Evolutionary conservation across 345 rosid species (phyloP).

Genomic region (Corchorus capsularis): DNA sequence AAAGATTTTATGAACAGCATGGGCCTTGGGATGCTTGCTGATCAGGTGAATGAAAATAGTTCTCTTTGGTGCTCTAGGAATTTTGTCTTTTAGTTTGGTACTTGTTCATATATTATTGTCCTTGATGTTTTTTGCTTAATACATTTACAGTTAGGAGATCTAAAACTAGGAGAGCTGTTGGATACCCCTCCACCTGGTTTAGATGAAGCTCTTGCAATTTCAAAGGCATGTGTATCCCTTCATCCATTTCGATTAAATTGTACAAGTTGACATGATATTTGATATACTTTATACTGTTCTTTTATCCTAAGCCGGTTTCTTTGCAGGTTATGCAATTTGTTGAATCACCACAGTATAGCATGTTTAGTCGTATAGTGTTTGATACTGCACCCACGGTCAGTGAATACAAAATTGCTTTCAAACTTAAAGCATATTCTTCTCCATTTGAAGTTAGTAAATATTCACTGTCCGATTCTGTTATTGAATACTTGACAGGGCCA

Average conservation of each 20-base stretch:
- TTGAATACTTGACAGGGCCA: conserved; percentile 58
- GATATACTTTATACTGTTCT: neutral
- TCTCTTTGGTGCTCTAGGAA: neutral
- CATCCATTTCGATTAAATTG: neutral
- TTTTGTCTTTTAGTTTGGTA: neutral
- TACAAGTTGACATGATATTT: neutral
- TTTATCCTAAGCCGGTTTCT: conserved; percentile 18
- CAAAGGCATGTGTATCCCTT: conserved; percentile 51
- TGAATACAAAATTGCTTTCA: neutral
- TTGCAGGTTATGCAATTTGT: conserved; percentile 72
- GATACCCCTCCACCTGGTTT: conserved; percentile 75
- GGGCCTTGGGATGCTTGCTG: conserved; percentile 80
- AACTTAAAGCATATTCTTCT: neutral
- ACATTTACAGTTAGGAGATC: conserved; percentile 58
- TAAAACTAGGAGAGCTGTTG: conserved; percentile 70
- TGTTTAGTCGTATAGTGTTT: conserved; percentile 66
- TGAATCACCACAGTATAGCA: conserved; percentile 63
- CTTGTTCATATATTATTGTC: neutral
- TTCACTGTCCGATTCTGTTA: conserved; percentile 12
- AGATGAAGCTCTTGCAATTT: conserved; percentile 75
- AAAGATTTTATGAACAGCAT: conserved; percentile 70
- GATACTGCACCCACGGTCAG: conserved; percentile 89
- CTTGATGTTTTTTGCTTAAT: neutral
- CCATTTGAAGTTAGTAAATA: conserved; percentile 12
- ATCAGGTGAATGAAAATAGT: conserved; percentile 50